Conservation (phyloP, 1,284 basidiomycete species). For the Entoloma clypeatum region DNA sequence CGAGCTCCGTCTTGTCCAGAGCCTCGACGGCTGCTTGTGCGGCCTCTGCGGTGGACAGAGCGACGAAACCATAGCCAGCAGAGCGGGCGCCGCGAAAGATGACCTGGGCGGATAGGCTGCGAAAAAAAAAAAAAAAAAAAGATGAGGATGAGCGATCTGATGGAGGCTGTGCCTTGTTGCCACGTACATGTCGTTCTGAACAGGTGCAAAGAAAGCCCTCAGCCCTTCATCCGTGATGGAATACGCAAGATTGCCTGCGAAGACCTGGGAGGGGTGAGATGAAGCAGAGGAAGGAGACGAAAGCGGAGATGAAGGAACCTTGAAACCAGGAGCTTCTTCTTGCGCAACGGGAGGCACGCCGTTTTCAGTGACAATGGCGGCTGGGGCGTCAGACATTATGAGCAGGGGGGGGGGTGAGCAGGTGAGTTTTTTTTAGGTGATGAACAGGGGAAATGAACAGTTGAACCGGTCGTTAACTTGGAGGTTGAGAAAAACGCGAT, state of each 20-base stretch:
- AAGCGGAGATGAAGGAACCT: conserved; percentile 42
- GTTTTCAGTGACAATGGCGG: conserved; percentile 72
- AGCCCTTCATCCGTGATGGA: conserved; percentile 86
- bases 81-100: conserved; percentile 78
- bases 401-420: conserved; percentile 43
- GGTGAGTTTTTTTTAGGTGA: conserved; percentile 47
- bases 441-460: conserved; percentile 52
- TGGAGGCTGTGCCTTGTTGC: conserved; percentile 37
- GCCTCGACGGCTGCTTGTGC: conserved; percentile 83
- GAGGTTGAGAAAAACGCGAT: conserved; percentile 57
- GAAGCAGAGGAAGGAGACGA: conserved; percentile 17
- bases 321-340: conserved; percentile 73
- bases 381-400: conserved; percentile 83
- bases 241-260: conserved; percentile 86
- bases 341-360: conserved; percentile 75
- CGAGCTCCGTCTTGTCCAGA: conserved; percentile 85
- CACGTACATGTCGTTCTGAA: conserved; percentile 77
- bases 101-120: conserved; percentile 71
- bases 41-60: conserved; percentile 75
- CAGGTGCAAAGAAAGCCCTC: conserved; percentile 82
- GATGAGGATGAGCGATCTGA: no score
- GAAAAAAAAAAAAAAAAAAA: conserved; percentile 16
- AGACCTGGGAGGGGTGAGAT: conserved; percentile 51
- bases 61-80: conserved; percentile 91
- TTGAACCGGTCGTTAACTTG: conserved; percentile 85